These are phyloP conservation scores for Asterella californica DNA, from an alignment of 225 moss, liverwort and hornwort genomes.

Conservation along the genomic window DNA sequence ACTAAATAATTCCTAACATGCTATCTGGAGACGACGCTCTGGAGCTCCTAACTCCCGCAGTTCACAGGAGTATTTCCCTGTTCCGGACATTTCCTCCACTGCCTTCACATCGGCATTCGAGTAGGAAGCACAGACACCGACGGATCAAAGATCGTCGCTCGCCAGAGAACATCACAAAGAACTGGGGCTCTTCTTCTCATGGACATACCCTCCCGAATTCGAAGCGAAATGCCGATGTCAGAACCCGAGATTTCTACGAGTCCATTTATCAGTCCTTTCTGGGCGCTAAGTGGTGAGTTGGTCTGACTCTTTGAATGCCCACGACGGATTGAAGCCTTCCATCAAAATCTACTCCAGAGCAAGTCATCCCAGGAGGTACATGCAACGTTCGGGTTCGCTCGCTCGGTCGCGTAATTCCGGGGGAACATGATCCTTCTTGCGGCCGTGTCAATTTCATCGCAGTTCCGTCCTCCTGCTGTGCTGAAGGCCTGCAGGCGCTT, in stretches of 20 bases:
- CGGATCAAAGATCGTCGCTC: neutral
- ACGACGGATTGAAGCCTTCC: neutral
- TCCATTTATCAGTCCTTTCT: neutral
- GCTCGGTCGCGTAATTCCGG: neutral
- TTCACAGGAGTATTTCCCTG: neutral
- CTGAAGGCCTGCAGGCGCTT: too few species aligned
- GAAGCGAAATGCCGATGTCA: neutral
- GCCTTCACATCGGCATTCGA: neutral
- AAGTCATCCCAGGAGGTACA: too few species aligned
- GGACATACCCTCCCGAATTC: neutral
- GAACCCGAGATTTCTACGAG: too few species aligned
- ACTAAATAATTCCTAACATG: neutral
- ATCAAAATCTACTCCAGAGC: neutral
- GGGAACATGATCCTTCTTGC: neutral
- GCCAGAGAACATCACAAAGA: neutral
- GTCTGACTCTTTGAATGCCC: neutral
- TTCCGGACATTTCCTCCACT: neutral
- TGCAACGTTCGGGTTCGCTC: neutral
- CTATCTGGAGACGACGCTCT: neutral
- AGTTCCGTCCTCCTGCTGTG: neutral
- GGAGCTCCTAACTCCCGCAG: neutral
- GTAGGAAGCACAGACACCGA: neutral
- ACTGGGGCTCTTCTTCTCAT: neutral
- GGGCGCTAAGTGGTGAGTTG: neutral
- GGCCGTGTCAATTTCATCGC: neutral